Conservation (phyloP, 2,329 filamentous ascomycete genomes). For the Neonectria neomacrospora region DNA sequence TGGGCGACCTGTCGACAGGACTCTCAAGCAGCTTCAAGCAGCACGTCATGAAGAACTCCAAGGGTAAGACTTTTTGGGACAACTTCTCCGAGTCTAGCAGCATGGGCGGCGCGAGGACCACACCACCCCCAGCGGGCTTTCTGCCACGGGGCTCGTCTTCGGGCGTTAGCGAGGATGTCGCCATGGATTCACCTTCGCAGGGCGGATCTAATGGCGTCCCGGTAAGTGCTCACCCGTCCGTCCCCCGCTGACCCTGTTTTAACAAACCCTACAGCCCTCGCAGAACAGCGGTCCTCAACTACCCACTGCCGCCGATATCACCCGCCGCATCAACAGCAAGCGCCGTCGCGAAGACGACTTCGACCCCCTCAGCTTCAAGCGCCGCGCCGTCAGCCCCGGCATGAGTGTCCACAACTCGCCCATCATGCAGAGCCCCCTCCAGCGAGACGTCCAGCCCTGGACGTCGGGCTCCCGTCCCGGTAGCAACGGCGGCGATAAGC, state of each 20-base stretch:
- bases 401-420: conserved; percentile 93
- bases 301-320: conserved; percentile 78
- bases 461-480: conserved; percentile 76
- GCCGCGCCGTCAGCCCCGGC: conserved; percentile 89
- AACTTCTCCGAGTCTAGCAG: conserved; percentile 76
- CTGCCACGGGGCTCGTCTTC: conserved; percentile 69
- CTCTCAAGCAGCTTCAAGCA: conserved; percentile 78
- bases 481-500: conserved; percentile 67
- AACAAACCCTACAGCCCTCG: conserved; percentile 37
- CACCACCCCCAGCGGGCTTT: conserved; percentile 74
- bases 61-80: conserved; percentile 78
- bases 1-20: conserved; percentile 63
- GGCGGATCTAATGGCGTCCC: conserved; percentile 47
- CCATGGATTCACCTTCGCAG: conserved; percentile 74
- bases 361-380: conserved; percentile 87
- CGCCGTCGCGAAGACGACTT: conserved; percentile 92
- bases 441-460: conserved; percentile 77
- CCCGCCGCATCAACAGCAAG: conserved; percentile 81
- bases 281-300: conserved; percentile 54
- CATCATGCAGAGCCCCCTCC: conserved; percentile 83
- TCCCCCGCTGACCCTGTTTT: conserved; percentile 5
- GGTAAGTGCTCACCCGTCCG: conserved; percentile 36
- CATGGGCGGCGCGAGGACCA: conserved; percentile 60
- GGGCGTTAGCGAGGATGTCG: conserved; percentile 74
- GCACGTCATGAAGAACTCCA: conserved; percentile 77